Percentiles rank a stretch among this genome's conserved stretches.
Conservation (phyloP, 805 yeast genomes). For the Maudiozyma serrabonitensis region DNA sequence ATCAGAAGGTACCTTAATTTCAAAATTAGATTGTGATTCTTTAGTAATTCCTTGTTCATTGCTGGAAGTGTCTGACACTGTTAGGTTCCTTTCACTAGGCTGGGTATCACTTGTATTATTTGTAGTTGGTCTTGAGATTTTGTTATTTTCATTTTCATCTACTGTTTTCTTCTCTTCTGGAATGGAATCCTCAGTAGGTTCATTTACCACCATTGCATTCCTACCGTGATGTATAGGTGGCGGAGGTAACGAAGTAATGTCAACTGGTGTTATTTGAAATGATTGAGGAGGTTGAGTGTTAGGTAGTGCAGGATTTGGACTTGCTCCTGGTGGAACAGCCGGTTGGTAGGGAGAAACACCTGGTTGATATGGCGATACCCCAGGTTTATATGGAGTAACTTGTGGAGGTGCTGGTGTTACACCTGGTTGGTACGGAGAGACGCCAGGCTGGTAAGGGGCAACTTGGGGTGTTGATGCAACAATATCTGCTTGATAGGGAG, state of each 20-base stretch:
- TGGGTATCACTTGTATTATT: background rate
- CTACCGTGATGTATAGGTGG: conserved; percentile 23
- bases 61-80: too few relatives aligned
- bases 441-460: background rate
- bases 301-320: background rate
- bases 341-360: background rate
- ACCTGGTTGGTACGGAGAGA: background rate
- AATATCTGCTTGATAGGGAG: conserved; percentile 7
- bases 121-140: background rate
- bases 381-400: background rate
- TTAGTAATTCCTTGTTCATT: too few relatives aligned
- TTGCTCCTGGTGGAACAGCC: background rate
- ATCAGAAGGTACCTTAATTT: too few relatives aligned
- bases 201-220: background rate
- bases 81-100: too few relatives aligned
- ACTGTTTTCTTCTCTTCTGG: background rate
- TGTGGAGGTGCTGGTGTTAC: background rate
- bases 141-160: background rate
- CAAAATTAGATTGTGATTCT: too few relatives aligned
- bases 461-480: background rate
- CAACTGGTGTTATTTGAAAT: conserved; percentile 9
- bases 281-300: conserved; percentile 2
- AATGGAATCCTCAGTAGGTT: background rate
- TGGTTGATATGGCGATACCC: background rate
- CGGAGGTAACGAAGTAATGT: conserved; percentile 14